phyloP scores from a whole-genome alignment of 345 rosid species.

The Moricandia arvensis region DNA sequence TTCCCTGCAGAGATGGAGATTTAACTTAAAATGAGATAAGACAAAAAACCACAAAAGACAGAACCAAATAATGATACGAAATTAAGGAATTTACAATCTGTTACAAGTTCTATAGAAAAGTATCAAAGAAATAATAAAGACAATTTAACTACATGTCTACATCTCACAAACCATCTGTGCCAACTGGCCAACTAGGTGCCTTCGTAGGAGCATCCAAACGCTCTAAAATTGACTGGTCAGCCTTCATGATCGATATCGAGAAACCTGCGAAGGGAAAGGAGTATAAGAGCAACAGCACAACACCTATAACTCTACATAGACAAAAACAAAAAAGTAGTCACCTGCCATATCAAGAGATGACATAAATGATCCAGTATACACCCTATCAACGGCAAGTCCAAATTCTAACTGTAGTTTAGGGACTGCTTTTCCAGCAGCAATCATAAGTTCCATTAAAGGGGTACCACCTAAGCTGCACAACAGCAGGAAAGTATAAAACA shows the following conservation, averaged over 20 bases:
- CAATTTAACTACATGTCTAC: conserved; percentile 3
- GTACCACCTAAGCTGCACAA: conserved; percentile 80
- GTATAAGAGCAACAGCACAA: conserved; percentile 9
- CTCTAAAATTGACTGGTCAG: conserved; percentile 63
- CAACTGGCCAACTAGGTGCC: conserved; percentile 94
- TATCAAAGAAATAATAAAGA: not conserved
- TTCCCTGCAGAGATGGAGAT: conserved; percentile 45
- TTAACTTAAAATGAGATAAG: not conserved
- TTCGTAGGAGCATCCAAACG: conserved; percentile 81
- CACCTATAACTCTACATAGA: conserved; percentile 21
- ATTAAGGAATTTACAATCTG: not conserved
- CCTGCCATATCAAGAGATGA: conserved; percentile 99
- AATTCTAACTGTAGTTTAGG: conserved; percentile 86
- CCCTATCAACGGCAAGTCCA: conserved; percentile 96
- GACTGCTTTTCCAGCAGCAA: conserved; percentile 87
- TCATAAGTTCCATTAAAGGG: conserved; percentile 90
- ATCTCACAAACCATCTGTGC: conserved; percentile 65
- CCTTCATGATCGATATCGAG: conserved; percentile 91
- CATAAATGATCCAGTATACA: conserved; percentile 96
- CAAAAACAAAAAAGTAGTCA: conserved; percentile 31
- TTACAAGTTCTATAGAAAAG: not conserved
- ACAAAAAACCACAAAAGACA: not conserved
- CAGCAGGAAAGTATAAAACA: not conserved
- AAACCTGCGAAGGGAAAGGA: conserved; percentile 54
- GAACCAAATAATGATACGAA: not conserved